These are phyloP conservation scores for Beauveria pseudobassiana DNA, from an alignment of 2,329 filamentous ascomycete species.

Conservation along the genomic window DNA sequence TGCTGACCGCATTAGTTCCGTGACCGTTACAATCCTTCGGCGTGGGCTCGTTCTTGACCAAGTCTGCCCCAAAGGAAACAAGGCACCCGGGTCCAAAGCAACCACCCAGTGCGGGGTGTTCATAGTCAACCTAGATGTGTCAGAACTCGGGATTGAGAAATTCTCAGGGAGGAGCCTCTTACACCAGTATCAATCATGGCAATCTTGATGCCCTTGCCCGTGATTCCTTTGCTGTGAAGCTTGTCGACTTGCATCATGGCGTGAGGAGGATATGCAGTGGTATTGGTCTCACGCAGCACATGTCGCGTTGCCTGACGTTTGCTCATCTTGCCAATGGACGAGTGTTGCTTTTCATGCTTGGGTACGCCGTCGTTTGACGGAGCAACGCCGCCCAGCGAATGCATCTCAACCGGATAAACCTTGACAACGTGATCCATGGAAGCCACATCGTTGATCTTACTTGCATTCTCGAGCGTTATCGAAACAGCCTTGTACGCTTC, in stretches of 20 bases:
- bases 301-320: slow-evolving; percentile 16
- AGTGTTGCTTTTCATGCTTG: slow-evolving; percentile 11
- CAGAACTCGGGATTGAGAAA: neutral
- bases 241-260: neutral
- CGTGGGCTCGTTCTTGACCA: slow-evolving; percentile 31
- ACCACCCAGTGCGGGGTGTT: slow-evolving; percentile 38
- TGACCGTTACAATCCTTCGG: slow-evolving; percentile 34
- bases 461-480: slow-evolving; percentile 36
- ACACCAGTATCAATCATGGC: neutral
- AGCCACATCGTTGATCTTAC: slow-evolving; percentile 35
- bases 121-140: slow-evolving; percentile 30
- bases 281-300: slow-evolving; percentile 29
- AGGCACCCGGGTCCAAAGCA: slow-evolving; percentile 39
- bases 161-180: neutral
- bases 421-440: slow-evolving; percentile 37
- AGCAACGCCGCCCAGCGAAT: slow-evolving; percentile 33
- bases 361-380: slow-evolving; percentile 38
- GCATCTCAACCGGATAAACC: slow-evolving; percentile 37
- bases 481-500: slow-evolving; percentile 48
- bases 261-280: neutral
- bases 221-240: neutral
- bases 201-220: neutral
- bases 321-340: neutral
- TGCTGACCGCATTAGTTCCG: slow-evolving; percentile 38
- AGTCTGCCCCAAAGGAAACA: slow-evolving; percentile 35